Evolutionary conservation across 2,329 filamentous ascomycete species (phyloP), one percentile per base, ranked within the genome.

Genomic region (Acrodontium crateriforme): DNA sequence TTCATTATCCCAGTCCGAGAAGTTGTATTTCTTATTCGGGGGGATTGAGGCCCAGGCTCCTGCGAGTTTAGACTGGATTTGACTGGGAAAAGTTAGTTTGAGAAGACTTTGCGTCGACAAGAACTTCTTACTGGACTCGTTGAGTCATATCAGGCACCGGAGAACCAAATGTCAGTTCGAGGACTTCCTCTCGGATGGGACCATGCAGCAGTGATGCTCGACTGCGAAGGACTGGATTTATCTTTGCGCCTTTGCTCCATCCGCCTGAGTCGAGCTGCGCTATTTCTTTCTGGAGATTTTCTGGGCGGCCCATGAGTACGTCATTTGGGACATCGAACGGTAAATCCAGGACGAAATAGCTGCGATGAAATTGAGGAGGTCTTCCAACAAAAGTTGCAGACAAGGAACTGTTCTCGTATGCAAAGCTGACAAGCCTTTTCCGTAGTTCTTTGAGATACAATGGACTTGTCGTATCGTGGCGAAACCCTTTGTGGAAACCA

Each of bases 381-480:
- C 32, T 29, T 6, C 25, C 29, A 21, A 18, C 20, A 20, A 35
- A 35, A 3, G 24, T 31, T 10, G 32, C 29, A 9, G 17, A 13
- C 2, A 18, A 18, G 12, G 31, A 28, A 12, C 30, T 30, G 14
- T 16, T 15, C 18, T 35, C 33, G 16, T 32, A 25, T 8, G 30
- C 30, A 16, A 19, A 14, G 5, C 16, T 15, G 18, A 32, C 16
- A n/a, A 18, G 16, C 16, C 20, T 32, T 25, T 23, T 28, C 3
- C 32, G 28, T 12, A 27, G 10, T n/a, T 35, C 24, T 9, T 28
- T 16, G 5, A 35, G 24, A 20, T 35, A 35, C 2, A 18, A 12
- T 12, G 32, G 29, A 3, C 18, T 21, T 3, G 11, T 9, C 6
- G 11, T 7, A 13, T 20, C 26, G n/a, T 24, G 18, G 3, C 20